Percentiles rank a stretch among this genome's conserved stretches.
Evolutionary conservation across 2,329 filamentous ascomycete species (phyloP).

Genomic region (Pezicula carpinea): DNA sequence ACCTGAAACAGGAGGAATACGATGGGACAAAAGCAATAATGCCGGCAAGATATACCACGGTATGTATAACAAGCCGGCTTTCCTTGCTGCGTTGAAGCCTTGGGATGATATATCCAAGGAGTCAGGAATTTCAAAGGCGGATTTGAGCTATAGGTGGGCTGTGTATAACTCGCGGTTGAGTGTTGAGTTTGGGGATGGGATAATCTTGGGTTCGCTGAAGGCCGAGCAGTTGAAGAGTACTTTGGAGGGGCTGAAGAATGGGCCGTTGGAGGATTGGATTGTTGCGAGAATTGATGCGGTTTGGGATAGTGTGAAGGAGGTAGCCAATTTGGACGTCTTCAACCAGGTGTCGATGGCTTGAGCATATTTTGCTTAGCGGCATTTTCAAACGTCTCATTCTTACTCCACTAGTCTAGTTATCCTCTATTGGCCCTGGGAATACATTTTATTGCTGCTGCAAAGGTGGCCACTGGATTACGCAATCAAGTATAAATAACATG

Average conservation of each 20-base stretch:
- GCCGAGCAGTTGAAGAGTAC: slow-evolving; percentile 19
- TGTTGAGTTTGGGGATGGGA: slow-evolving; percentile 23
- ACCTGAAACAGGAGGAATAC: too few species aligned
- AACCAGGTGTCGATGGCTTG: too few species aligned
- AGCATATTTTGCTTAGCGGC: too few species aligned
- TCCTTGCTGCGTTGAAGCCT: not conserved
- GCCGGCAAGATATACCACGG: slow-evolving; percentile 13
- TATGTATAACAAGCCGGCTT: slow-evolving; percentile 19
- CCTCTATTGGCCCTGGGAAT: too few species aligned
- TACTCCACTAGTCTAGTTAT: too few species aligned
- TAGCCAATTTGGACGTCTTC: too few species aligned
- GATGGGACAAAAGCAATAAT: too few species aligned
- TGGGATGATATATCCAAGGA: slow-evolving; percentile 27
- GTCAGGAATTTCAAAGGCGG: slow-evolving; percentile 27
- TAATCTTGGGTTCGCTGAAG: slow-evolving; percentile 26
- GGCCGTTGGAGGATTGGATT: slow-evolving; percentile 17
- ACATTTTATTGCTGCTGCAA: too few species aligned
- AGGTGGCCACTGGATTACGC: too few species aligned
- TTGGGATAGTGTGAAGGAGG: slow-evolving; percentile 24
- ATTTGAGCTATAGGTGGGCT: slow-evolving; percentile 34
- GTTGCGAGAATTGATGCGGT: slow-evolving; percentile 14
- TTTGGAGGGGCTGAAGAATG: slow-evolving; percentile 14
- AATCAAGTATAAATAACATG: too few species aligned
- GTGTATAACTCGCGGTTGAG: slow-evolving; percentile 26
- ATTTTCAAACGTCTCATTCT: too few species aligned